Percentiles rank a stretch among this genome's conserved stretches.
Conservation (phyloP, 495 filamentous ascomycete species). For the Aspergillus asperescens region DNA sequence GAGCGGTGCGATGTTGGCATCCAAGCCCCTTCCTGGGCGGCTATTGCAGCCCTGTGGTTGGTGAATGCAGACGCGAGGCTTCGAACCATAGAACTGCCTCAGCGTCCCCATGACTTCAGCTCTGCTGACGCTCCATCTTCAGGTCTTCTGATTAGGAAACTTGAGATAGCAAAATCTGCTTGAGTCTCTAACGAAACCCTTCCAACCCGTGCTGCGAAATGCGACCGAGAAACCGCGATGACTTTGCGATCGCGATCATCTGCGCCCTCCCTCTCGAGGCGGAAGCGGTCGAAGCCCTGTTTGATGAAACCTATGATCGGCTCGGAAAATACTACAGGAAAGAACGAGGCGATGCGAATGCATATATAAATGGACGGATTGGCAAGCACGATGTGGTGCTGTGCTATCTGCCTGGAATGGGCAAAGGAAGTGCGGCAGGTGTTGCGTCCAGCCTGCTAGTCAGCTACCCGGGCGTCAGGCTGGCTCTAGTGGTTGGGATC, state of each 20-base stretch:
- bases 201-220: no score
- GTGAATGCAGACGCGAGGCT: no score
- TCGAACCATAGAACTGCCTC: no score
- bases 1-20: no score
- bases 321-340: slow-evolving; percentile 2
- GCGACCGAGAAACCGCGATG: not conserved
- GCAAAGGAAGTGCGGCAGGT: slow-evolving; percentile 27
- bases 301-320: slow-evolving; percentile 25
- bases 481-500: slow-evolving; percentile 28
- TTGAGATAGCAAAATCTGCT: no score
- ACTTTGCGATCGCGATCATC: slow-evolving; percentile 17
- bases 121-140: no score
- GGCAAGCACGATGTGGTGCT: slow-evolving; percentile 35
- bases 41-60: no score
- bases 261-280: slow-evolving; percentile 18
- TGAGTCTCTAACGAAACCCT: no score
- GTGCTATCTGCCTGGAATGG: slow-evolving; percentile 28
- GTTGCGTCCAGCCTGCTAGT: slow-evolving; percentile 21
- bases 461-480: slow-evolving; percentile 24
- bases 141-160: no score
- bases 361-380: slow-evolving; percentile 35
- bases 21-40: no score
- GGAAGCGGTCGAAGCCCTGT: slow-evolving; percentile 24
- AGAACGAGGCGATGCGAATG: not conserved
- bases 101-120: no score